Percentiles rank a stretch among this genome's conserved stretches.
Conservation (phyloP, 1,284 basidiomycete genomes). For the Ustilago xerochloae region DNA sequence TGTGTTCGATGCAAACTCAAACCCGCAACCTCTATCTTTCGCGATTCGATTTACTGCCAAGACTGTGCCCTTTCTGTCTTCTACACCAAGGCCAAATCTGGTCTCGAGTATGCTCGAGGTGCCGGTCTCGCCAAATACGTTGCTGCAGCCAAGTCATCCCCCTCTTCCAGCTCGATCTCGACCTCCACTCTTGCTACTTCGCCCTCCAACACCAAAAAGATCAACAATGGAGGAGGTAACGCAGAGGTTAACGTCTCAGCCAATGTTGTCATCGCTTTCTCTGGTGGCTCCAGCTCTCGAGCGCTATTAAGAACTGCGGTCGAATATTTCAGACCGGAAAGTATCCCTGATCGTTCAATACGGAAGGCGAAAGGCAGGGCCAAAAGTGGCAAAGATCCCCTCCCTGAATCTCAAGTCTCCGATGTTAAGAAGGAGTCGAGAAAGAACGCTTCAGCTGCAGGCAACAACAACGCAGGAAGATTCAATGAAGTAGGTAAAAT, state of each 20-base stretch:
- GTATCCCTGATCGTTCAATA: slow-evolving; percentile 9
- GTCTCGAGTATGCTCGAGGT: slow-evolving; percentile 54
- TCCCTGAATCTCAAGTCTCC: too few species aligned
- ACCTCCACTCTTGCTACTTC: not conserved
- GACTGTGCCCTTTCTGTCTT: slow-evolving; percentile 52
- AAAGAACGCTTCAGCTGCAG: not conserved
- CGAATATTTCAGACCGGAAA: slow-evolving; percentile 38
- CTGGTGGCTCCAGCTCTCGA: slow-evolving; percentile 25
- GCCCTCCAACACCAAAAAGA: slow-evolving; percentile 5
- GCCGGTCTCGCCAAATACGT: slow-evolving; percentile 53
- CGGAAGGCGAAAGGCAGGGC: too few species aligned
- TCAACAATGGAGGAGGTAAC: slow-evolving; percentile 34
- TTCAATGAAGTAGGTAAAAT: slow-evolving; percentile 54
- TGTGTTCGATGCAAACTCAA: slow-evolving; percentile 56
- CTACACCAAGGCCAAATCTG: slow-evolving; percentile 49
- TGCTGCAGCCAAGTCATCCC: slow-evolving; percentile 23
- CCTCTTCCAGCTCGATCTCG: not conserved
- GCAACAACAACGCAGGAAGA: slow-evolving; percentile 8
- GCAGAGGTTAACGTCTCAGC: slow-evolving; percentile 30
- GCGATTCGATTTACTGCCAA: slow-evolving; percentile 58
- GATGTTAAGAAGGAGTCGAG: slow-evolving; percentile 16
- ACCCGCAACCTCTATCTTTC: slow-evolving; percentile 35
- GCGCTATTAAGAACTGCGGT: slow-evolving; percentile 27
- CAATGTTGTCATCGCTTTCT: slow-evolving; percentile 38
- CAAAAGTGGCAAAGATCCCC: too few species aligned